A percentile compares a stretch with the other conserved stretches of the same genome.
Evolutionary conservation across 164 flowering plant genomes (phyloP).

Genomic region (Berberis thunbergii): DNA sequence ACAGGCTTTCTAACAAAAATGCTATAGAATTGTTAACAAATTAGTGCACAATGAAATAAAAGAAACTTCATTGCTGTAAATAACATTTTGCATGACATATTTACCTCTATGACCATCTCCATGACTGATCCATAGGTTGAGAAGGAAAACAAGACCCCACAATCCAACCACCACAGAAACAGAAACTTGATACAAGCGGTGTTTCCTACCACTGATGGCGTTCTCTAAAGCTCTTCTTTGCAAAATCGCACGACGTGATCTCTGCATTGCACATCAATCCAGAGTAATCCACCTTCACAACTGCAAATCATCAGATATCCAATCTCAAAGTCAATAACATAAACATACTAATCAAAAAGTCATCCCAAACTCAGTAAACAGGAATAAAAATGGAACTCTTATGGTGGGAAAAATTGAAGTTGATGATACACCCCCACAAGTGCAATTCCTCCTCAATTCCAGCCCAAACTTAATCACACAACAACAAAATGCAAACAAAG

Average conservation of each 20-base stretch:
- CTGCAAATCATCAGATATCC: background rate
- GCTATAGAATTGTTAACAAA: too few relatives aligned
- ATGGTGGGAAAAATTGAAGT: too few relatives aligned
- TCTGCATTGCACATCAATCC: slow-evolving; percentile 90
- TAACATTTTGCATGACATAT: background rate
- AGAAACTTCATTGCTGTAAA: background rate
- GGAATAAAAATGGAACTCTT: background rate
- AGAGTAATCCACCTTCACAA: background rate
- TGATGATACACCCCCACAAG: too few relatives aligned
- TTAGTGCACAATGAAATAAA: background rate
- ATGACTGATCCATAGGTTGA: slow-evolving; percentile 59
- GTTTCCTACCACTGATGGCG: slow-evolving; percentile 29
- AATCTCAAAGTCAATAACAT: background rate
- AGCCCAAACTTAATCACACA: background rate
- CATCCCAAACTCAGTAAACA: background rate
- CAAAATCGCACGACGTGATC: slow-evolving; percentile 85
- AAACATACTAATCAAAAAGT: background rate
- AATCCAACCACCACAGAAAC: slow-evolving; percentile 48
- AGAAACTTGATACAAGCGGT: slow-evolving; percentile 46
- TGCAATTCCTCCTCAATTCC: background rate
- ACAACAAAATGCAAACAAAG: background rate
- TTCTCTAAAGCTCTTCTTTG: slow-evolving; percentile 58
- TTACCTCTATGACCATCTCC: slow-evolving; percentile 52
- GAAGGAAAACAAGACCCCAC: slow-evolving; percentile 71
- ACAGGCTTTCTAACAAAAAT: too few relatives aligned